Evolutionary conservation across 2,329 filamentous ascomycete genomes (phyloP).

Genomic region (Exutisphaerella laricina): DNA sequence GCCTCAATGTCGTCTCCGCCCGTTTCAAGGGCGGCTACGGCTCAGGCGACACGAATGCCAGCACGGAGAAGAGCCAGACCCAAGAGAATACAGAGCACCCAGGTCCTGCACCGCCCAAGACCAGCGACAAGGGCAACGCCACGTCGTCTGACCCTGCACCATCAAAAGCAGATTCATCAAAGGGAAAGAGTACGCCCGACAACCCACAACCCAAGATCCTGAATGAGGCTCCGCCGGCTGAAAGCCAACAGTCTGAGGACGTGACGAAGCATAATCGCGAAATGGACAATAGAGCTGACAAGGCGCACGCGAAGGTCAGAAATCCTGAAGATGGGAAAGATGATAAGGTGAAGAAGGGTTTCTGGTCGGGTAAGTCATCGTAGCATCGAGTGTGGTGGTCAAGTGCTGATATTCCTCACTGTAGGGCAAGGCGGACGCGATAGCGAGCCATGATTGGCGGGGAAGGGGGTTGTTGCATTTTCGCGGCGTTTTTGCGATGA

Average conservation of each 20-base stretch:
- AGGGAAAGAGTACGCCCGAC: constrained; percentile 6
- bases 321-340: constrained; percentile 8
- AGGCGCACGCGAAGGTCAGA: constrained; percentile 27
- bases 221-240: constrained; percentile 7
- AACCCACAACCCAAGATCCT: constrained; percentile 11
- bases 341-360: constrained; percentile 11
- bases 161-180: not conserved
- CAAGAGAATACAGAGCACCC: constrained; percentile 9
- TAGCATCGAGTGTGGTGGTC: not conserved
- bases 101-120: constrained; percentile 6
- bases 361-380: constrained; percentile 6
- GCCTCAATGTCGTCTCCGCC: not conserved
- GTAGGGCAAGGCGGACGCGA: constrained; percentile 5
- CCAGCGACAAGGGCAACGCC: constrained; percentile 2
- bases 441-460: not conserved
- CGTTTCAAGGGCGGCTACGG: constrained; percentile 7
- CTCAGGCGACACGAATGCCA: constrained; percentile 4
- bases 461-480: too few relatives aligned
- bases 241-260: constrained; percentile 9
- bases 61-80: constrained; percentile 2
- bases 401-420: not conserved
- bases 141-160: not conserved
- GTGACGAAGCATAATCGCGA: constrained; percentile 31
- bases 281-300: constrained; percentile 41
- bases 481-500: too few relatives aligned